Percentiles rank a stretch among this genome's conserved stretches.
Evolutionary conservation across 495 filamentous ascomycete species (phyloP).

Genomic region (Aspergillus taichungensis): DNA sequence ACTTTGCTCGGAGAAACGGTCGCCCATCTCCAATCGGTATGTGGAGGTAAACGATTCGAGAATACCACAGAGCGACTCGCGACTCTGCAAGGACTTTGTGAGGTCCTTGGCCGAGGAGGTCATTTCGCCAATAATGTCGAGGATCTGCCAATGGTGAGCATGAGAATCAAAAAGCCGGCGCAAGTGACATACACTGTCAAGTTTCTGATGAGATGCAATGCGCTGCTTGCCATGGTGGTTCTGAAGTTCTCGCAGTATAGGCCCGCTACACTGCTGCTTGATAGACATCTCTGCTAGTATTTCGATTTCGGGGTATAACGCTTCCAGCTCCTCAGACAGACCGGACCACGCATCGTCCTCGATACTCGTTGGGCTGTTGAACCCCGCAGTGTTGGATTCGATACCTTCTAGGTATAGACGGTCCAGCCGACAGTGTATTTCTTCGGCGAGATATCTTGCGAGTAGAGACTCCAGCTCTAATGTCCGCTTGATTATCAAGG

Average conservation of each 20-base stretch:
- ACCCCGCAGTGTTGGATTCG: slow-evolving; percentile 1
- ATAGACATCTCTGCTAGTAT: slow-evolving; percentile 54
- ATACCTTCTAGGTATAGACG: slow-evolving; percentile 33
- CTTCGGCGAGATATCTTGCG: slow-evolving; percentile 25
- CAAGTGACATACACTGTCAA: slow-evolving; percentile 24
- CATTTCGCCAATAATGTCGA: slow-evolving; percentile 28
- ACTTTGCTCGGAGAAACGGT: slow-evolving; percentile 13
- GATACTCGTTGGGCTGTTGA: background rate
- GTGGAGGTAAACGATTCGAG: slow-evolving; percentile 24
- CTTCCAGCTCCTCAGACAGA: slow-evolving; percentile 50
- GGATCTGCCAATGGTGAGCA: slow-evolving; percentile 15
- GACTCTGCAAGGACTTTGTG: slow-evolving; percentile 19
- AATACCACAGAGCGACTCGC: slow-evolving; percentile 30
- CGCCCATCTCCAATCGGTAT: slow-evolving; percentile 26
- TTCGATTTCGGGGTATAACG: slow-evolving; percentile 54
- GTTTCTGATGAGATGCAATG: slow-evolving; percentile 21
- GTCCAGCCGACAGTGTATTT: slow-evolving; percentile 37
- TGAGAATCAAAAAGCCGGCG: background rate
- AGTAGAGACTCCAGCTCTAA: slow-evolving; percentile 20
- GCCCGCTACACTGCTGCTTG: slow-evolving; percentile 50
- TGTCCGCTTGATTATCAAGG: slow-evolving; percentile 19
- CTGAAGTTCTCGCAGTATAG: slow-evolving; percentile 39
- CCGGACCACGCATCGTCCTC: slow-evolving; percentile 19
- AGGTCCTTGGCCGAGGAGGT: slow-evolving; percentile 23
- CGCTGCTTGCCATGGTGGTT: slow-evolving; percentile 24